Evolutionary conservation across 345 rosid species (phyloP).

Genomic region (Balakata baccata): DNA sequence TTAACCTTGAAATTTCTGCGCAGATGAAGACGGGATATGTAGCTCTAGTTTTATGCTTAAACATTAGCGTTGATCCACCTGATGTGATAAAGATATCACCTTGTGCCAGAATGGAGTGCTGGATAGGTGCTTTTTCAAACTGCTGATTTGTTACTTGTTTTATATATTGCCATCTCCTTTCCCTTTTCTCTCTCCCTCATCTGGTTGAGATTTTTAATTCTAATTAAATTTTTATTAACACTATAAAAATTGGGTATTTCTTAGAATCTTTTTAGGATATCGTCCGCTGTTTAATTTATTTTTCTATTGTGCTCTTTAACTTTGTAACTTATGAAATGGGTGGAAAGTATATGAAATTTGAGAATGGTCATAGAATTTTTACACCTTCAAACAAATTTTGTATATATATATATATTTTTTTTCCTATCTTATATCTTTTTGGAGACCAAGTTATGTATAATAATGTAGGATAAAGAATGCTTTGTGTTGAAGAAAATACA

Average conservation of each 20-base stretch:
- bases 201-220: background rate
- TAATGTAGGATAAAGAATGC: background rate
- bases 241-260: background rate
- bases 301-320: background rate
- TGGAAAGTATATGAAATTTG: background rate
- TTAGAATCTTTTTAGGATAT: background rate
- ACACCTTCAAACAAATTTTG: background rate
- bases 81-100: slow-evolving; percentile 99
- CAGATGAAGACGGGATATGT: slow-evolving; percentile 99
- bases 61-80: slow-evolving; percentile 97
- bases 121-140: slow-evolving; percentile 68
- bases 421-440: background rate
- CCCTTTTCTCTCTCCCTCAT: background rate
- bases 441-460: slow-evolving; percentile 10
- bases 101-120: slow-evolving; percentile 99
- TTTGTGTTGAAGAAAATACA: slow-evolving; percentile 6
- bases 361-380: background rate
- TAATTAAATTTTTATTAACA: background rate
- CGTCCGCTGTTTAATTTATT: background rate
- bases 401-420: background rate
- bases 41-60: slow-evolving; percentile 92
- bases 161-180: slow-evolving; percentile 10
- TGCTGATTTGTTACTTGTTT: slow-evolving; percentile 15
- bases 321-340: background rate
- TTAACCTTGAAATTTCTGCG: slow-evolving; percentile 27